Conservation (phyloP, 2,329 filamentous ascomycete genomes). For the Lojkania enalia region DNA sequence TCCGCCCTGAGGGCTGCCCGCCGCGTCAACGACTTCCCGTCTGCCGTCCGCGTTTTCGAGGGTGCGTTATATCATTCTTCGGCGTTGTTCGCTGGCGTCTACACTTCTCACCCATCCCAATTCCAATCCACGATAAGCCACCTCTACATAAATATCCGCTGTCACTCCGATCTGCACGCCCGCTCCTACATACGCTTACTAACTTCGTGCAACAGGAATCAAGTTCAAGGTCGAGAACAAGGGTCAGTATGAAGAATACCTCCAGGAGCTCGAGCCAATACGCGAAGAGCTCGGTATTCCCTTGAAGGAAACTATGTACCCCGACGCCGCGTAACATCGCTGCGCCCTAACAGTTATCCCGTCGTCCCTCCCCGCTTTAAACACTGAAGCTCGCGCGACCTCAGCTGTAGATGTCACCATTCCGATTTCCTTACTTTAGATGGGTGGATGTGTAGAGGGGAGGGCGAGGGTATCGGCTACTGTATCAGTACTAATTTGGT, state of each 20-base stretch:
- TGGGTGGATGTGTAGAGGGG: not conserved
- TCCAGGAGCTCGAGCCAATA: conserved; percentile 87
- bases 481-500: not conserved
- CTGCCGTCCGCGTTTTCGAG: conserved; percentile 97
- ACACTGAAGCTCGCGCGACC: not conserved
- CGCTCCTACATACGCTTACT: conserved; percentile 27
- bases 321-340: conserved; percentile 46
- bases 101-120: not conserved
- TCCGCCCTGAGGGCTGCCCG: conserved; percentile 92
- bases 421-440: not conserved
- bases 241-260: conserved; percentile 94
- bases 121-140: no score
- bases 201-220: conserved; percentile 66
- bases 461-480: conserved; percentile 6
- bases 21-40: conserved; percentile 97
- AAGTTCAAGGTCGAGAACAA: conserved; percentile 99
- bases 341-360: no score
- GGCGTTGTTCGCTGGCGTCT: not conserved
- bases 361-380: no score
- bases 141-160: no score
- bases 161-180: not conserved
- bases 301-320: conserved; percentile 92
- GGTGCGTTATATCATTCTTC: conserved; percentile 63
- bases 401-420: not conserved
- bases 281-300: conserved; percentile 90